Conservation (phyloP, 352 stramenopile genomes). For the Albugo candida region DNA sequence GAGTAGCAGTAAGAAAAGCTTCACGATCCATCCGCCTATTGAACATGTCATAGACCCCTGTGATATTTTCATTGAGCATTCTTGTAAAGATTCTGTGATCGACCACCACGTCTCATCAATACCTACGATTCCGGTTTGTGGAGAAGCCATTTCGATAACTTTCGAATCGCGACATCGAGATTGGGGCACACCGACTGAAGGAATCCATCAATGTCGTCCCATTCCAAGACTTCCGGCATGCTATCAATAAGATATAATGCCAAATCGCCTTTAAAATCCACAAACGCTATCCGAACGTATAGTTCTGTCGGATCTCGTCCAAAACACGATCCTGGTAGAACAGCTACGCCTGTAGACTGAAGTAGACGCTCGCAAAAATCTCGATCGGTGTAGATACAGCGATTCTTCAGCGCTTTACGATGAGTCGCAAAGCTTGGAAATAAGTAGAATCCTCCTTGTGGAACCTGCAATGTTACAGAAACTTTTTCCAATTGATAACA, state of each 20-base stretch:
- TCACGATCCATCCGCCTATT: too few species aligned
- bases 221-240: constrained; percentile 49
- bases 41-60: too few species aligned
- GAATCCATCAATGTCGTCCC: constrained; percentile 64
- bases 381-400: constrained; percentile 49
- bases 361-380: constrained; percentile 57
- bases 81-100: too few species aligned
- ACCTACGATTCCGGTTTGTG: too few species aligned
- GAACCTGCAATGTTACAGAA: constrained; percentile 54
- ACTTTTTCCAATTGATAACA: constrained; percentile 72
- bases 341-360: constrained; percentile 68
- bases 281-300: constrained; percentile 63
- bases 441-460: constrained; percentile 65
- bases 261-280: constrained; percentile 78
- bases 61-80: too few species aligned
- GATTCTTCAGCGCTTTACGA: constrained; percentile 30
- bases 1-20: too few species aligned
- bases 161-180: constrained; percentile 64
- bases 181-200: constrained; percentile 79
- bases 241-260: constrained; percentile 75
- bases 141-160: constrained; percentile 30
- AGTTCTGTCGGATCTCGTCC: constrained; percentile 54
- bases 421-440: constrained; percentile 68
- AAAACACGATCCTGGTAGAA: constrained; percentile 69
- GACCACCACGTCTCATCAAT: too few species aligned